Evolutionary conservation across 768 basidiomycete genomes (phyloP), one percentile per base, ranked within the genome.

Genomic region (Agaricus sinodeliciosus): DNA sequence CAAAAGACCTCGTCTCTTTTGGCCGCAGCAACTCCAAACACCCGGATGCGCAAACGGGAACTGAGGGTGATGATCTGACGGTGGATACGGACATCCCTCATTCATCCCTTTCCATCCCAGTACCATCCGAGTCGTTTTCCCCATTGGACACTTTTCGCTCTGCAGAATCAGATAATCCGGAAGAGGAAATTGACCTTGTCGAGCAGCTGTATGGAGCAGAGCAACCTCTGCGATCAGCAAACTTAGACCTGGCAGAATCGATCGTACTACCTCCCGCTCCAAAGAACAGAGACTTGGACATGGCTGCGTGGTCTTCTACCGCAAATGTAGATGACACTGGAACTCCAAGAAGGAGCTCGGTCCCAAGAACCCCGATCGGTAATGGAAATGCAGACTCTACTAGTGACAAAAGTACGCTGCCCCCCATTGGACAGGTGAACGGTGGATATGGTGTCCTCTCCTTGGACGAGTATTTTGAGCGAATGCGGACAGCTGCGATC

Each of bases 401-500:
- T 31, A 18, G 12, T 18, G 18, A 22, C 26, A 31, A 45, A 11
- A 27, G 18, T n/a, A 43, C 44, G 25, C 37, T 40, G 16, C 16
- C 13, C 12, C 11, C 41, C 15, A 16, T 35, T 13, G 40, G 52
- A 25, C 52, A 48, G 31, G 9, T 18, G 9, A 48, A 48, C 22
- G 40, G 40, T n/a, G 63, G 69, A 9, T 70, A 53, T 19, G 36
- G 35, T 18, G 63, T 70, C 8, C 71, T 98, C 12, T 92, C 94
- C 0, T 73, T 99, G 19, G 95, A 99, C 60, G 95, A 99, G 59
- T 99, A 99, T 69, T 95, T 95, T 0, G 93, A 97, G 59, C 83
- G 96, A 47, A 99, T 99, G 96, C 84, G 92, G 7, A 96, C 94
- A 9, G 96, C 96, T 9, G 96, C 96, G 9, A 86, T 98, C 57